These are phyloP conservation scores for Leersia perrieri DNA, from an alignment of 176 grass and related monocot species.

Conservation along the genomic window DNA sequence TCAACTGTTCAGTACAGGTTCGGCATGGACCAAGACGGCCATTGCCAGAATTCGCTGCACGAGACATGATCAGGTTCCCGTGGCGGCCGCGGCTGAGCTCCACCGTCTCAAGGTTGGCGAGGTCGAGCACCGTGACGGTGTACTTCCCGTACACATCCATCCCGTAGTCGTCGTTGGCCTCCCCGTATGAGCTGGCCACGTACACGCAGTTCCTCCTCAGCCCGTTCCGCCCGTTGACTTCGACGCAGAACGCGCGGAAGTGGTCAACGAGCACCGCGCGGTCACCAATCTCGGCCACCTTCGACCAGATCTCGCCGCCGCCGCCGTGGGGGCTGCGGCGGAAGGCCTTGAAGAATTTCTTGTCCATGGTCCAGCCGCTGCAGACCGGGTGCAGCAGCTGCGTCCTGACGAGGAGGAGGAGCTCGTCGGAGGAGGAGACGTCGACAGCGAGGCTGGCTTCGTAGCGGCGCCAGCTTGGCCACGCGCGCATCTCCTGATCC, in stretches of 20 bases:
- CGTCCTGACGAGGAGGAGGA: constrained; percentile 14
- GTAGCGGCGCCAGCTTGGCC: background rate
- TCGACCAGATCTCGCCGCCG: background rate
- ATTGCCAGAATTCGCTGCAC: no score
- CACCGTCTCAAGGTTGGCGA: no score
- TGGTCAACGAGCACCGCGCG: constrained; percentile 25
- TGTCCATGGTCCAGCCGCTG: no score
- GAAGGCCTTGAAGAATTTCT: background rate
- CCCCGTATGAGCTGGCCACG: background rate
- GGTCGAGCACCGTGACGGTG: no score
- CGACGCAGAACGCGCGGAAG: constrained; percentile 22
- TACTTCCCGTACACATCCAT: background rate
- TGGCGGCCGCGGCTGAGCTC: no score
- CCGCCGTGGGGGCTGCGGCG: background rate
- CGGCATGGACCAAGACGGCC: no score
- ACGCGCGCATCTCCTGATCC: background rate
- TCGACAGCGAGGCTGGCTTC: background rate
- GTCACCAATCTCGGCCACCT: constrained; percentile 6
- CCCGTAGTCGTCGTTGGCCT: constrained; percentile 12
- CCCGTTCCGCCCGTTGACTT: constrained; percentile 11
- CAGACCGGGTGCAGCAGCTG: background rate
- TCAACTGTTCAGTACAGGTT: no score
- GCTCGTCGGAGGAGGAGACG: background rate
- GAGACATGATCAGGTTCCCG: no score
- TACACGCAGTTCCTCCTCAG: constrained; percentile 31